Evolutionary conservation across 441 rosid species (phyloP).

Genomic region (Bruguiera hainesii): DNA sequence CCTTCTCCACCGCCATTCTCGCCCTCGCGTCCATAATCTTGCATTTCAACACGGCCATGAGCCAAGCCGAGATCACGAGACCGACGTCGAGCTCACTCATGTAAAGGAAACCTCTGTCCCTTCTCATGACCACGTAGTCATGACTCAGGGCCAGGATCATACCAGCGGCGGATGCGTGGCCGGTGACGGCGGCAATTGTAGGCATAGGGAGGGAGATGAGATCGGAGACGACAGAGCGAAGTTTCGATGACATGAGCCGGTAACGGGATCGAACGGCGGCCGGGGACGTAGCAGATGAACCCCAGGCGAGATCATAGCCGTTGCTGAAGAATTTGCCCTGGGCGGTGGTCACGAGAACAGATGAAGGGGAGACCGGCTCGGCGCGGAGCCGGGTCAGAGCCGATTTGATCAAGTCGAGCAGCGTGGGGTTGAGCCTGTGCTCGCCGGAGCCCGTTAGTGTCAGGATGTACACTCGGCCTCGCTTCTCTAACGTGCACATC

Average conservation of each 20-base stretch:
- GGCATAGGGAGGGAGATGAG: slow-evolving; percentile 75
- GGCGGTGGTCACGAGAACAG: slow-evolving; percentile 59
- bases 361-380: slow-evolving; percentile 31
- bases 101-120: slow-evolving; percentile 62
- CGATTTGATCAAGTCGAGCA: slow-evolving; percentile 42
- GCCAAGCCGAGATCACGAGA: slow-evolving; percentile 36
- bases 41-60: slow-evolving; percentile 31
- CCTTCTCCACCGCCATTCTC: slow-evolving; percentile 37
- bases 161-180: slow-evolving; percentile 74
- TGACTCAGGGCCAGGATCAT: slow-evolving; percentile 50
- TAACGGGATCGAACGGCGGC: slow-evolving; percentile 18
- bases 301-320: slow-evolving; percentile 61
- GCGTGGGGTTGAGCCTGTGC: slow-evolving; percentile 47
- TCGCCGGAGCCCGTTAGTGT: slow-evolving; percentile 48
- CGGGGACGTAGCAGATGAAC: slow-evolving; percentile 15
- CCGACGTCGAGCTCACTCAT: slow-evolving; percentile 69
- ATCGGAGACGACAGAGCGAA: slow-evolving; percentile 38
- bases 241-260: slow-evolving; percentile 35
- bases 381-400: slow-evolving; percentile 36
- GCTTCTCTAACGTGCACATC: slow-evolving; percentile 50
- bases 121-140: slow-evolving; percentile 61
- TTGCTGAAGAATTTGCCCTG: slow-evolving; percentile 73
- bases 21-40: slow-evolving; percentile 39
- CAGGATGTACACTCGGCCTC: slow-evolving; percentile 37
- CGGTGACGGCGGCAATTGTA: slow-evolving; percentile 64